Conservation (phyloP, 352 stramenopile genomes). For the Hyaloperonospora arabidopsidis region DNA sequence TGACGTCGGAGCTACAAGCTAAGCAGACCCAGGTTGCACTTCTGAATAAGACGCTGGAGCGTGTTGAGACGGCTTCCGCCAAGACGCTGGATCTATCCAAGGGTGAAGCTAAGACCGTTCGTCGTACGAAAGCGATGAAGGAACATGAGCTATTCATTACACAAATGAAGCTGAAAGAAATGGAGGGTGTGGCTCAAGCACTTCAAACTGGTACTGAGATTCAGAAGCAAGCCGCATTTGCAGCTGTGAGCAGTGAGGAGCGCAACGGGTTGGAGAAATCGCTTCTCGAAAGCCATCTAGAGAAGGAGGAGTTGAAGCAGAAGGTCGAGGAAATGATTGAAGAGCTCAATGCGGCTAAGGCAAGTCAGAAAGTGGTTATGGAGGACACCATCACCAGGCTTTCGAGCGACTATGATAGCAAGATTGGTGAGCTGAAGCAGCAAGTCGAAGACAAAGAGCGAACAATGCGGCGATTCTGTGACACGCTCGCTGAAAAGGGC, state of each 20-base stretch:
- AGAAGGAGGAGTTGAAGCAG: slow-evolving; percentile 51
- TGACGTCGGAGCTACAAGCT: slow-evolving; percentile 42
- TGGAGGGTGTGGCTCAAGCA: slow-evolving; percentile 38
- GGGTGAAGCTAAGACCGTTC: slow-evolving; percentile 42
- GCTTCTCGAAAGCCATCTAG: slow-evolving; percentile 40
- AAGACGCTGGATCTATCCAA: slow-evolving; percentile 40
- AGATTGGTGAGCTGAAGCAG: slow-evolving; percentile 38
- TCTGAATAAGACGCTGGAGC: slow-evolving; percentile 46
- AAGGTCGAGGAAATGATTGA: slow-evolving; percentile 40
- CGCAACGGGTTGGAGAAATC: slow-evolving; percentile 46
- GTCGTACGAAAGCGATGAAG: slow-evolving; percentile 49
- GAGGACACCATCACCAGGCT: slow-evolving; percentile 39
- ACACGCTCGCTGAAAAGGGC: slow-evolving; percentile 42
- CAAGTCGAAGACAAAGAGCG: slow-evolving; percentile 42
- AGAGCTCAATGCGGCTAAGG: slow-evolving; percentile 29
- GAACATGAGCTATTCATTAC: slow-evolving; percentile 55
- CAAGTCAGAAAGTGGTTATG: slow-evolving; percentile 32
- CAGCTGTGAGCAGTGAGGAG: slow-evolving; percentile 24
- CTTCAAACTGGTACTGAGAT: slow-evolving; percentile 29
- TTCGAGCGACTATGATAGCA: slow-evolving; percentile 40
- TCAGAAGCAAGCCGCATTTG: slow-evolving; percentile 25
- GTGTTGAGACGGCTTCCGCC: slow-evolving; percentile 43
- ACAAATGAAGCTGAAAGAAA: slow-evolving; percentile 53
- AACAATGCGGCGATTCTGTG: slow-evolving; percentile 31
- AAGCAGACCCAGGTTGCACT: slow-evolving; percentile 57